Evolutionary conservation across 768 basidiomycete species (phyloP).

Genomic region (Coprinellus micaceus): DNA sequence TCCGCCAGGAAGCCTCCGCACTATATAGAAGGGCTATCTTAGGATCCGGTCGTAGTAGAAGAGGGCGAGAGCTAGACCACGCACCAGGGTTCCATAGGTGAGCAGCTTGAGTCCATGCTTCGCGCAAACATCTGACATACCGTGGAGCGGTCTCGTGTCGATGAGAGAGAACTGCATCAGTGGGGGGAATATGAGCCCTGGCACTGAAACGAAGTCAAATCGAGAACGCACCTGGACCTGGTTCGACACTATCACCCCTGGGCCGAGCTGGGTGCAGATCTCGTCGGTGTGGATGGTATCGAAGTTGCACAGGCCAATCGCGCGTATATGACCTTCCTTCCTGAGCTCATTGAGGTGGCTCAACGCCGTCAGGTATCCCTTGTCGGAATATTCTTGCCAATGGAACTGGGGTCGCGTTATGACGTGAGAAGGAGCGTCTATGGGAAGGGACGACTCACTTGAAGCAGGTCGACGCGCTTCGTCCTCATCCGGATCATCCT

Average conservation of each 20-base stretch:
- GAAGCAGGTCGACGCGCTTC: constrained; percentile 60
- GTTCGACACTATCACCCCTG: constrained; percentile 69
- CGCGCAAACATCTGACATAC: constrained; percentile 70
- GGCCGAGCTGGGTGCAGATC: constrained; percentile 69
- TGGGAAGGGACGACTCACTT: constrained; percentile 39
- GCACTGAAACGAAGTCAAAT: constrained; percentile 1
- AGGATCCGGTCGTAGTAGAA: background rate
- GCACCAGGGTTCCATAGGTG: constrained; percentile 75
- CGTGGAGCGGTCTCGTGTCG: constrained; percentile 70
- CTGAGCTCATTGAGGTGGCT: constrained; percentile 59
- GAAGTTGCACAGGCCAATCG: constrained; percentile 76
- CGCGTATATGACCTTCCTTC: constrained; percentile 51
- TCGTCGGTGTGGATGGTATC: constrained; percentile 69
- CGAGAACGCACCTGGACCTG: constrained; percentile 62
- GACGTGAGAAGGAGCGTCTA: background rate
- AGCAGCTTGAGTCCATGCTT: constrained; percentile 68
- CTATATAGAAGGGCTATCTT: constrained; percentile 32
- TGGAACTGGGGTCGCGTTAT: constrained; percentile 51
- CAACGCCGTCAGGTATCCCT: constrained; percentile 36
- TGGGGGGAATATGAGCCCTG: background rate
- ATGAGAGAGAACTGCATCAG: constrained; percentile 66
- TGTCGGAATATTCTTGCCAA: constrained; percentile 65
- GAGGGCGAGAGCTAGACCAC: constrained; percentile 16
- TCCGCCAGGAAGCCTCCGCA: constrained; percentile 80
- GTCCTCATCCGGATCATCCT: constrained; percentile 62